A percentile compares a stretch with the other conserved stretches of the same genome.
Evolutionary conservation across 2,329 filamentous ascomycete genomes (phyloP).

Genomic region (Elsinoe australis): DNA sequence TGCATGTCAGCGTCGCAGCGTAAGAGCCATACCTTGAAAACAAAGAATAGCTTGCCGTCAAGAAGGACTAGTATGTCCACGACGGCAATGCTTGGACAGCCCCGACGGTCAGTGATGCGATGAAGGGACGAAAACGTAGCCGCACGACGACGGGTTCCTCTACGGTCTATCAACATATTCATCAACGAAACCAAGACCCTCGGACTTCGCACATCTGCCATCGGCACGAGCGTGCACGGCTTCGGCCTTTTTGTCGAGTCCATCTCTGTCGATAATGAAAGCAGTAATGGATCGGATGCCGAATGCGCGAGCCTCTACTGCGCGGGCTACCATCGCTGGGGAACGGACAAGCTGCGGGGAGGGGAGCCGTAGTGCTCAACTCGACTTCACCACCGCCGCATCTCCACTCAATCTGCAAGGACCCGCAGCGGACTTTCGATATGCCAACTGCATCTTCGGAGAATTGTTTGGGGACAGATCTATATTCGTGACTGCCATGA

Average conservation of each 20-base stretch:
- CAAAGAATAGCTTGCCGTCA: neutral
- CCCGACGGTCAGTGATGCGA: constrained; percentile 10
- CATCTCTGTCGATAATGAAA: no score
- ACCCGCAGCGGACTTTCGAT: constrained; percentile 1
- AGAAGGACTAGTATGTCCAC: neutral
- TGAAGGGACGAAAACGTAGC: neutral
- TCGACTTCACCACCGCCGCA: constrained; percentile 9
- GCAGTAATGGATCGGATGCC: no score
- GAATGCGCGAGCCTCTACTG: neutral
- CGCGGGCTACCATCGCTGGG: no score
- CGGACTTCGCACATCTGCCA: constrained; percentile 3
- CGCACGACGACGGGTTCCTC: constrained; percentile 4
- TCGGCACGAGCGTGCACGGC: neutral
- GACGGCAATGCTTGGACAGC: neutral
- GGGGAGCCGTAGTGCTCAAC: constrained; percentile 12
- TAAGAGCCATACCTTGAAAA: no score
- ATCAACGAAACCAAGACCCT: constrained; percentile 2
- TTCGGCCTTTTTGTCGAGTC: constrained; percentile 3
- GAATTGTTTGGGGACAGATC: constrained; percentile 12
- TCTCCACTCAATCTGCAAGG: neutral
- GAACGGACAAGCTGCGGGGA: no score
- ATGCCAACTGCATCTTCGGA: neutral
- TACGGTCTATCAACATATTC: constrained; percentile 9
- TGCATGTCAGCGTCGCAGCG: no score
- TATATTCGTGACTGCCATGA: no score